Evolutionary conservation across 306 rosid species (phyloP).

Genomic region (Vigna reflexopilosa): DNA sequence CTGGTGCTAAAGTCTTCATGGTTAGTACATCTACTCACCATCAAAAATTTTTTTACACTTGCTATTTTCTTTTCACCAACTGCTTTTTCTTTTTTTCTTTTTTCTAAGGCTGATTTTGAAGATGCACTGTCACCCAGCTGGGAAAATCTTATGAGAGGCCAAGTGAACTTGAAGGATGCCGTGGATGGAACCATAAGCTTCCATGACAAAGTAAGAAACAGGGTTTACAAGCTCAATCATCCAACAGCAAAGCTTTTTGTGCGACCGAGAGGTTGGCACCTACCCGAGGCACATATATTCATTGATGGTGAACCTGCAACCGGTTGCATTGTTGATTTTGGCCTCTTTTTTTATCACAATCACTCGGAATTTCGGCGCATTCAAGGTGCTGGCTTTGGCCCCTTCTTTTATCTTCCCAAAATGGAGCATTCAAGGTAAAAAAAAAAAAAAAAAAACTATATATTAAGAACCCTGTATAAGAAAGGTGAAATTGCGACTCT

Average conservation of each 20-base stretch:
- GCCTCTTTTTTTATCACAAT: conserved; percentile 82
- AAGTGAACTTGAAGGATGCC: conserved; percentile 87
- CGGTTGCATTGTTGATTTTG: conserved; percentile 93
- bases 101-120: conserved; percentile 83
- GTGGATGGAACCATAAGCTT: conserved; percentile 81
- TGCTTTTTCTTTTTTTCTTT: background rate
- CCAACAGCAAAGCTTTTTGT: conserved; percentile 84
- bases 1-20: conserved; percentile 95
- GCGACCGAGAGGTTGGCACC: conserved; percentile 93
- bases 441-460: conserved; percentile 7
- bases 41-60: background rate
- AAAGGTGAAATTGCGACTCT: background rate
- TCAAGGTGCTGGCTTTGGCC: conserved; percentile 87
- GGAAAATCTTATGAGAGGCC: conserved; percentile 91
- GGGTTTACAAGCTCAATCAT: conserved; percentile 80
- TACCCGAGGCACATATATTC: conserved; percentile 86
- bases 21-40: conserved; percentile 38
- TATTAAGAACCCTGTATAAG: background rate
- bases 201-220: conserved; percentile 79
- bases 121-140: conserved; percentile 95
- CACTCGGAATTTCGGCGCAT: conserved; percentile 59
- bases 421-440: conserved; percentile 90
- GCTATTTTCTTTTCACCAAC: background rate
- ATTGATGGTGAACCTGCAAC: conserved; percentile 91
- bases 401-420: conserved; percentile 95